Evolutionary conservation across 768 basidiomycete genomes (phyloP).

Genomic region (Ramaria rubella): DNA sequence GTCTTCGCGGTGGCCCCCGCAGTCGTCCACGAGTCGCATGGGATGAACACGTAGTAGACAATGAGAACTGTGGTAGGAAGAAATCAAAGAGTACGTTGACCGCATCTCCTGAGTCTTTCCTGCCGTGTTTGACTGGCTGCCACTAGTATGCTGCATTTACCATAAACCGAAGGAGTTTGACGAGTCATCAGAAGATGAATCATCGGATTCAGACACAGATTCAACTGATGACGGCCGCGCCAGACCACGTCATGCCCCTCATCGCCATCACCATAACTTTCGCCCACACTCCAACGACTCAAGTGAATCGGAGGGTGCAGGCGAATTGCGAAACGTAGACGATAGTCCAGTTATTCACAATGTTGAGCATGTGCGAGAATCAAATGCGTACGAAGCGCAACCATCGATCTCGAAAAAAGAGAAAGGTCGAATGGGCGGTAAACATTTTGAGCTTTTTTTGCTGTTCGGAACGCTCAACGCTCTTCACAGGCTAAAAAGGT

Average conservation of each 20-base stretch:
- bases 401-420: constrained; percentile 19
- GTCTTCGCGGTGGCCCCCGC: constrained; percentile 48
- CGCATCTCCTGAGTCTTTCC: background rate
- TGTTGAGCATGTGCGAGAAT: constrained; percentile 19
- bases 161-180: constrained; percentile 76
- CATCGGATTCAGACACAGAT: constrained; percentile 38
- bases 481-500: background rate
- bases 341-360: constrained; percentile 20
- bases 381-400: constrained; percentile 32
- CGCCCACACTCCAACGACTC: constrained; percentile 1
- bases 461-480: background rate
- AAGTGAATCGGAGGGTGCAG: constrained; percentile 11
- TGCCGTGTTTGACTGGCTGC: background rate
- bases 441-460: background rate
- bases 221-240: constrained; percentile 10
- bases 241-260: constrained; percentile 14
- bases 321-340: constrained; percentile 13
- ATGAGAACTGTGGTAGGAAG: constrained; percentile 84
- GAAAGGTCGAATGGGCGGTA: constrained; percentile 5
- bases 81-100: constrained; percentile 82
- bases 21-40: constrained; percentile 63
- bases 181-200: constrained; percentile 66
- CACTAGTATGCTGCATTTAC: constrained; percentile 94
- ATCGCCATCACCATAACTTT: constrained; percentile 13
- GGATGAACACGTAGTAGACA: constrained; percentile 83